Base-by-base conservation (phyloP, 495 filamentous ascomycete genomes). In the Penicillium longicatenatum region DNA sequence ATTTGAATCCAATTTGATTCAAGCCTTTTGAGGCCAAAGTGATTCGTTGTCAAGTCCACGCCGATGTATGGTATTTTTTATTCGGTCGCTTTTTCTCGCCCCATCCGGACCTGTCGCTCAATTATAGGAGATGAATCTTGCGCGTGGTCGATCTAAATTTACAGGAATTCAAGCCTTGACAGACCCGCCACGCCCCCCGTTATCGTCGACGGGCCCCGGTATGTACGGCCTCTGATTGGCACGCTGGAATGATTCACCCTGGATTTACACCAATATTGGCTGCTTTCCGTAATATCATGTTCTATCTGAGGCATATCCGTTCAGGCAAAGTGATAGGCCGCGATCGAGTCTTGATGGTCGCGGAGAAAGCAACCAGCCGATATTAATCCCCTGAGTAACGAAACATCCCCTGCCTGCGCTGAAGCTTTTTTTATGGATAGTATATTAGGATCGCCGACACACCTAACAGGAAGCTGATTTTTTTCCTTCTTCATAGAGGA, bases 191-290 rank as follows among this genome's bases (percentile, higher is more conserved):
- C 51, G 24, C 63, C 60, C 61, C 59, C 64, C 61, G 64, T 64
- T 65, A 58, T 69, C 64, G 52, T 67, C 56, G 41, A 62, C 57
- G 47, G 31, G 41, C 42, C 49, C 58, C 48, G 63, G 61, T 52
- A 69, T 69, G 64, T 39, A 26, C 35, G 52, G 39, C 46, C 57
- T 61, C 57, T 67, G 43, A 69, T 69, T 69, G 64, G 66, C 52
- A 65, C 61, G 54, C 48, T 60, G 56, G 59, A 58, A 61, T 62
- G 50, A 61, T 42, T 67, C 59, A 53, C 53, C 55, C 56, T 64
- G 43, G 50, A 60, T 65, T 52, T 52, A 48, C 59, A 57, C 30
- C 57, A 54, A 49, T 64, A 51, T 20, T 55, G n/a, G 57, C 47
- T 53, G 39, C 44, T 43, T 50, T 45, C 33, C 37, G 30, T 60